A percentile compares a stretch with the other conserved stretches of the same genome.
phyloP scores from a whole-genome alignment of 345 rosid species.

The Physaria fendleri region DNA sequence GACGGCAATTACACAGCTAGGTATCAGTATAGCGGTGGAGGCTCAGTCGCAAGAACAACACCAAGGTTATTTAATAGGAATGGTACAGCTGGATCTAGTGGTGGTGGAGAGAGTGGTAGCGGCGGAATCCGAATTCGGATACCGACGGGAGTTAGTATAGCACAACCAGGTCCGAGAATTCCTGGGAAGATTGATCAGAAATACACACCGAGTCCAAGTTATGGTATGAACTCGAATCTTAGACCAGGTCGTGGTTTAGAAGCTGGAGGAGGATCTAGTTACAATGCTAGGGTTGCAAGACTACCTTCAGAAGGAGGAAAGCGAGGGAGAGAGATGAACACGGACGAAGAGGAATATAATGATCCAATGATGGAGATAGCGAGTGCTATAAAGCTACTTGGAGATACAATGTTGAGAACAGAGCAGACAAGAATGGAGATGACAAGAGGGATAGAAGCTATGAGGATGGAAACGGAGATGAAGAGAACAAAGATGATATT shows the following conservation, averaged over 20 bases:
- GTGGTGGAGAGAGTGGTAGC: slow-evolving; percentile 25
- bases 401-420: slow-evolving; percentile 74
- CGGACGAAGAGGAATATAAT: slow-evolving; percentile 23
- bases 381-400: slow-evolving; percentile 68
- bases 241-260: slow-evolving; percentile 23
- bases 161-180: slow-evolving; percentile 51
- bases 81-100: slow-evolving; percentile 30
- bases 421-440: slow-evolving; percentile 93
- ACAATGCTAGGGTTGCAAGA: slow-evolving; percentile 37
- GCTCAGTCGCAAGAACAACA: slow-evolving; percentile 39
- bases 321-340: slow-evolving; percentile 34
- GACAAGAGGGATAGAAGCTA: slow-evolving; percentile 73
- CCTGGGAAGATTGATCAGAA: slow-evolving; percentile 44
- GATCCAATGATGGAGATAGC: slow-evolving; percentile 73
- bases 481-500: slow-evolving; percentile 81
- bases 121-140: slow-evolving; percentile 59
- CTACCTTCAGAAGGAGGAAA: slow-evolving; percentile 30
- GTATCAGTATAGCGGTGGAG: slow-evolving; percentile 32
- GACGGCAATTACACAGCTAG: slow-evolving; percentile 38
- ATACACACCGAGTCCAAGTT: slow-evolving; percentile 16
- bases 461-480: slow-evolving; percentile 93
- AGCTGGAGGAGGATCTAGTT: slow-evolving; percentile 21
- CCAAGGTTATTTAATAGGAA: slow-evolving; percentile 58
- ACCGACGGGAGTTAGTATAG: slow-evolving; percentile 79
- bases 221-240: background rate